Conservation (phyloP, 2,329 filamentous ascomycete genomes). For the Fusarium torulosum region DNA sequence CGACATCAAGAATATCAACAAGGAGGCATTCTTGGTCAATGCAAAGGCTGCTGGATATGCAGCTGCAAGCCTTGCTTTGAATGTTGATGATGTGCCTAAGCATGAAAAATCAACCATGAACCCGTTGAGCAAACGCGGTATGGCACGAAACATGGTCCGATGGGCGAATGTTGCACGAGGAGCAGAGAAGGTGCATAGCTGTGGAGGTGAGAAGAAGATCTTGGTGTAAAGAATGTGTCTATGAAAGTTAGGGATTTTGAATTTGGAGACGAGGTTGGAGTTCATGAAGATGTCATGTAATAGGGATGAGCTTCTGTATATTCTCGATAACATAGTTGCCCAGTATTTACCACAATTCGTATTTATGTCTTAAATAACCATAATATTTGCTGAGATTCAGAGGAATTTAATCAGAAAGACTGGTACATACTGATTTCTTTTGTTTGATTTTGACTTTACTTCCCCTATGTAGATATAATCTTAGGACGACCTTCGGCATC, state of each 20-base stretch:
- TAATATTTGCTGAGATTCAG: too few species aligned
- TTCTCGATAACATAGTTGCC: not conserved
- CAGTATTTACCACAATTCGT: not conserved
- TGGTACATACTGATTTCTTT: too few species aligned
- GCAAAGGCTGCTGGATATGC: conserved; percentile 62
- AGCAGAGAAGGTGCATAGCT: conserved; percentile 27
- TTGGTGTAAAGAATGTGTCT: not conserved
- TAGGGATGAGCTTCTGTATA: not conserved
- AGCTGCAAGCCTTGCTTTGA: conserved; percentile 58
- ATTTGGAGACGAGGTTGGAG: too few species aligned
- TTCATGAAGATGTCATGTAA: not conserved
- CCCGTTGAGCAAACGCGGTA: conserved; percentile 15
- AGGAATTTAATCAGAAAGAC: not conserved
- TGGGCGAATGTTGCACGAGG: conserved; percentile 28
- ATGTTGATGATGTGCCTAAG: conserved; percentile 49
- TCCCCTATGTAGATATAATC: not conserved
- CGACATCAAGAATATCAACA: conserved; percentile 55
- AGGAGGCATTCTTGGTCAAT: conserved; percentile 53
- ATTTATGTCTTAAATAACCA: not conserved
- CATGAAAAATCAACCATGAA: conserved; percentile 21
- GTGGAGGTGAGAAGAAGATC: conserved; percentile 12
- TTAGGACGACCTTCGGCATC: conserved; percentile 12
- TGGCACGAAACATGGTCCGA: conserved; percentile 17
- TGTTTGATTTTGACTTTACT: not conserved
- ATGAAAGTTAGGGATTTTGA: too few species aligned